phyloP scores from a whole-genome alignment of 148 eudicot genomes.

The Cornus controversa region DNA sequence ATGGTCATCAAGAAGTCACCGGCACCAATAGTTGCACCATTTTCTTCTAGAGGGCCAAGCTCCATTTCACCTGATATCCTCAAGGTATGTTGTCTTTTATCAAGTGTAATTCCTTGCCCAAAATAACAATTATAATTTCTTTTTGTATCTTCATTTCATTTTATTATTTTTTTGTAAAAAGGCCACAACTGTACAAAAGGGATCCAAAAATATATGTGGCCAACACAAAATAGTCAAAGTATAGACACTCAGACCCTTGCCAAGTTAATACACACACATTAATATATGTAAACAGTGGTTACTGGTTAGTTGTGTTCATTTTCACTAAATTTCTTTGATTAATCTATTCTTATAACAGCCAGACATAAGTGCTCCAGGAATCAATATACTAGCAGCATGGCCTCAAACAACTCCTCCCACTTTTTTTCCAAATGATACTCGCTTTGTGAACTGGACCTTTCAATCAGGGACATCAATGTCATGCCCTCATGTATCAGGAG shows the following conservation, averaged over 20 bases:
- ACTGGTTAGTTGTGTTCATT: no score
- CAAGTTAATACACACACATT: no score
- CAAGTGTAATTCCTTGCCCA: not conserved
- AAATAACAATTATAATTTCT: no score
- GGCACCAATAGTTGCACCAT: conserved; percentile 39
- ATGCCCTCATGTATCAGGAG: conserved; percentile 55
- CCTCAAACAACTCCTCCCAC: conserved; percentile 23
- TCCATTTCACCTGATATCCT: conserved; percentile 46
- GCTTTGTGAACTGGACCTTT: conserved; percentile 33
- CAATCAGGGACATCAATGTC: conserved; percentile 57
- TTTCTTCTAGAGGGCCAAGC: conserved; percentile 58
- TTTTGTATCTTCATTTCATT: no score
- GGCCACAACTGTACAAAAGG: no score
- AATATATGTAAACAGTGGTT: no score
- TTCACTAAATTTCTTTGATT: not conserved
- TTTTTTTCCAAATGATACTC: not conserved
- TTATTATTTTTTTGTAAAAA: no score
- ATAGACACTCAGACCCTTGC: no score
- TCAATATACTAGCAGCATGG: conserved; percentile 54
- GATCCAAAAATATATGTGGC: no score
- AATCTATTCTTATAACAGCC: conserved; percentile 25
- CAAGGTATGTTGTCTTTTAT: conserved; percentile 25
- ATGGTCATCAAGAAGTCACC: conserved; percentile 31
- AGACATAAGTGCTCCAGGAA: conserved; percentile 51
- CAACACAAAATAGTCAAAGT: no score